A percentile compares a stretch with the other conserved stretches of the same genome.
Conservation (phyloP, 129 eudicot species). For the Sambucus nigra region DNA sequence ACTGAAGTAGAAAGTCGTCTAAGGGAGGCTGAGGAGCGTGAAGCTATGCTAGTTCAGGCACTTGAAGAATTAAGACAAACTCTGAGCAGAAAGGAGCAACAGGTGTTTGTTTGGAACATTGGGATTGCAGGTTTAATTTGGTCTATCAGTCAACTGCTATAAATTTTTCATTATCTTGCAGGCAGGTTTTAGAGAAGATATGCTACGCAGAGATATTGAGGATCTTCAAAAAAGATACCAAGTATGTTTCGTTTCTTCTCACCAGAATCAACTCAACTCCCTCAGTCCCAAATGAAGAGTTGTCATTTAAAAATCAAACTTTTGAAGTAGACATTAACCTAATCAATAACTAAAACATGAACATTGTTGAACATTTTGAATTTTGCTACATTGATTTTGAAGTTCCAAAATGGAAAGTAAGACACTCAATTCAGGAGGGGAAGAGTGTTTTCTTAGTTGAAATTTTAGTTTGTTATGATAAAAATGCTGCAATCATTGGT, state of each 20-base stretch:
- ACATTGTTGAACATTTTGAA: no score
- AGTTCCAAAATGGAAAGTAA: no score
- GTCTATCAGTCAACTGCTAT: neutral
- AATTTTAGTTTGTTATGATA: neutral
- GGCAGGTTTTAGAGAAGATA: conserved; percentile 76
- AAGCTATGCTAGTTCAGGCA: conserved; percentile 77
- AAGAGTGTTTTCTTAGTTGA: neutral
- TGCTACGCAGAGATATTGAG: conserved; percentile 65
- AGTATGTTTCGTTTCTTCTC: conserved; percentile 27
- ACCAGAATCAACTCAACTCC: neutral
- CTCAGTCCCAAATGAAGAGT: no score
- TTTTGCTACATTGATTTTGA: no score
- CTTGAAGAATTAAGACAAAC: conserved; percentile 83
- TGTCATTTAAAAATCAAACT: no score
- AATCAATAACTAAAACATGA: no score
- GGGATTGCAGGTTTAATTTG: conserved; percentile 1
- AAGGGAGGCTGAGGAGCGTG: conserved; percentile 69
- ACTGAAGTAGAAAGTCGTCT: conserved; percentile 62
- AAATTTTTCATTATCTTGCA: conserved; percentile 23
- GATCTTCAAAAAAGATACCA: conserved; percentile 90
- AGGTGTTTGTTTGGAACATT: conserved; percentile 39
- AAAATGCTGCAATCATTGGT: conserved; percentile 11
- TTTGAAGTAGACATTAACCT: no score
- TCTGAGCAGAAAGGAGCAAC: conserved; percentile 76
- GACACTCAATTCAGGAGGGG: no score